Evolutionary conservation across 305 asterid species (phyloP).

Genomic region (Fraxinus latifolia): DNA sequence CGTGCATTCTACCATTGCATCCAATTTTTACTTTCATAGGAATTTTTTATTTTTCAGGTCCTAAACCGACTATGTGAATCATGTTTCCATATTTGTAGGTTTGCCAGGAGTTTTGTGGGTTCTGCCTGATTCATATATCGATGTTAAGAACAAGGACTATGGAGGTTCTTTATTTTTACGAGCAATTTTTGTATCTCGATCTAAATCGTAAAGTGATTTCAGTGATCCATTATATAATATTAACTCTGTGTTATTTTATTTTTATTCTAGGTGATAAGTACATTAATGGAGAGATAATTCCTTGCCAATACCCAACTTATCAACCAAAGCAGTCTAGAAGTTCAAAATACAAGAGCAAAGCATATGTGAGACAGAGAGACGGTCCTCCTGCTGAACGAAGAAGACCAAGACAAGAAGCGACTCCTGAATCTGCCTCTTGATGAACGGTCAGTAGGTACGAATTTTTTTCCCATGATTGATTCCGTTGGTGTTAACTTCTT

Average conservation of each 20-base stretch:
- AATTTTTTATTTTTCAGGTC: background rate
- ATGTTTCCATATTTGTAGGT: constrained; percentile 45
- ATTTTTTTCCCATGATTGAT: background rate
- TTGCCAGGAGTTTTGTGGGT: constrained; percentile 98
- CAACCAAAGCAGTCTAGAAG: constrained; percentile 73
- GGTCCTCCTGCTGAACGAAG: constrained; percentile 76
- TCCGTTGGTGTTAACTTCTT: background rate
- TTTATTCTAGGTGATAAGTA: constrained; percentile 74
- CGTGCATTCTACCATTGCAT: constrained; percentile 10
- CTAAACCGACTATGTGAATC: background rate
- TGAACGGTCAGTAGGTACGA: constrained; percentile 10
- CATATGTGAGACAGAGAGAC: constrained; percentile 87
- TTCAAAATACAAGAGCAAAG: constrained; percentile 77
- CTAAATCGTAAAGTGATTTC: background rate
- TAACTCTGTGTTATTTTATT: background rate
- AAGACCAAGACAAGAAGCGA: constrained; percentile 58
- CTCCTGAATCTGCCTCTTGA: constrained; percentile 53
- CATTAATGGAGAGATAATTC: constrained; percentile 88
- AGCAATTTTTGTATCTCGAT: background rate
- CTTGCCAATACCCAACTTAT: constrained; percentile 89
- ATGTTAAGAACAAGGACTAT: constrained; percentile 95
- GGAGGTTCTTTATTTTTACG: constrained; percentile 63
- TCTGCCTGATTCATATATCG: constrained; percentile 91
- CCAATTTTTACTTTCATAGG: background rate
- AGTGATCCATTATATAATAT: background rate